These are phyloP conservation scores for Trichothecium roseum DNA, from an alignment of 2,329 filamentous ascomycete genomes.

Conservation along the genomic window DNA sequence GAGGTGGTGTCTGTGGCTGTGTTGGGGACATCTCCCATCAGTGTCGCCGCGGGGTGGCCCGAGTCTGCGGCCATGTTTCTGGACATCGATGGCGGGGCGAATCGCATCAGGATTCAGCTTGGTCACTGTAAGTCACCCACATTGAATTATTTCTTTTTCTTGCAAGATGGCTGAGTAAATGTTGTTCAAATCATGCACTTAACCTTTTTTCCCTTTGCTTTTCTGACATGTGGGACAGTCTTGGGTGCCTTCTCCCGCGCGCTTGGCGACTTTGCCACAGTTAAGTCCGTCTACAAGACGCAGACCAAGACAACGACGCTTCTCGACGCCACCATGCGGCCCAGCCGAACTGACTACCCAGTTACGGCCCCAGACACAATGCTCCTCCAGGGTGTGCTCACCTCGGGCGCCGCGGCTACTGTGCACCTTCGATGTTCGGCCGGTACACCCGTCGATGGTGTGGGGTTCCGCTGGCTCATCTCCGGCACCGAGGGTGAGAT, in stretches of 20 bases:
- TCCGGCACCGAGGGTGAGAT: constrained; percentile 22
- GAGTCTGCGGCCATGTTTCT: constrained; percentile 30
- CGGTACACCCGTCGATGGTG: constrained; percentile 8
- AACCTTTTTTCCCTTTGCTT: not conserved
- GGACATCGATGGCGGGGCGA: constrained; percentile 26
- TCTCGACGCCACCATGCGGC: constrained; percentile 8
- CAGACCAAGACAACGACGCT: constrained; percentile 10
- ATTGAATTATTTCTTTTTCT: not conserved
- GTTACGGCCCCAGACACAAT: constrained; percentile 19
- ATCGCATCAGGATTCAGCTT: constrained; percentile 1
- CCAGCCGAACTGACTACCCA: constrained; percentile 9
- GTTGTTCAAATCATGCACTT: not conserved
- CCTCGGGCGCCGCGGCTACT: constrained; percentile 14
- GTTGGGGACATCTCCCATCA: constrained; percentile 19
- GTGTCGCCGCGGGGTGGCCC: constrained; percentile 12
- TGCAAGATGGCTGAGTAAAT: too few relatives aligned
- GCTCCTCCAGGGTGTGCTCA: constrained; percentile 18
- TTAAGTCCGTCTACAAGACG: constrained; percentile 14
- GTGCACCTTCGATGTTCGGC: constrained; percentile 12
- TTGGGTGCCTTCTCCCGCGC: constrained; percentile 18
- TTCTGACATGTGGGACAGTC: constrained; percentile 9
- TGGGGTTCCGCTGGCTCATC: constrained; percentile 16
- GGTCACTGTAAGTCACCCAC: constrained; percentile 5
- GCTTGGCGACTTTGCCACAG: constrained; percentile 16
- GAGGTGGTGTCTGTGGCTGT: constrained; percentile 34